Percentiles rank a stretch among this genome's conserved stretches.
phyloP scores from a whole-genome alignment of 2,329 filamentous ascomycete genomes.

The Corynespora cassiicola region DNA sequence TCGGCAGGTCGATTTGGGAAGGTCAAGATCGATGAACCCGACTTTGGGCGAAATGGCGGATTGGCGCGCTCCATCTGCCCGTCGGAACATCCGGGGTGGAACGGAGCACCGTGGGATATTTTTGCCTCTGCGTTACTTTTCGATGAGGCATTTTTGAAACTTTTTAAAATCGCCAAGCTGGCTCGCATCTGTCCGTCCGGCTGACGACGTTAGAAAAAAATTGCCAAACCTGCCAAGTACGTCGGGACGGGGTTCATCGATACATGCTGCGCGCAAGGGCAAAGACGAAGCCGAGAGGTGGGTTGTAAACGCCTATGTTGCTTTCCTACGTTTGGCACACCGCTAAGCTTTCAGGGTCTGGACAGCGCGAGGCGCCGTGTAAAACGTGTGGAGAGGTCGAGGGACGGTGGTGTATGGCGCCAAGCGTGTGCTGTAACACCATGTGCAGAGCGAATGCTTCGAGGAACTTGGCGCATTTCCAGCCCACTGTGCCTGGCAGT shows the following conservation, averaged over 20 bases:
- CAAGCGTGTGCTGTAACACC: slow-evolving; percentile 7
- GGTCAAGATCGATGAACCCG: background rate
- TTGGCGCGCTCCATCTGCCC: slow-evolving; percentile 1
- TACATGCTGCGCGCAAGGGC: background rate
- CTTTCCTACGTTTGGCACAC: background rate
- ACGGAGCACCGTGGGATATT: background rate
- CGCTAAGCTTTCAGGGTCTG: slow-evolving; percentile 1
- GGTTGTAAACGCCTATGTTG: background rate
- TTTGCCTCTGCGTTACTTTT: no score
- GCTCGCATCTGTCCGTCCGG: slow-evolving; percentile 10
- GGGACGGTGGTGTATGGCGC: background rate
- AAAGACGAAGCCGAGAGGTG: background rate
- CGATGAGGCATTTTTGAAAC: background rate
- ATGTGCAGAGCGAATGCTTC: slow-evolving; percentile 7
- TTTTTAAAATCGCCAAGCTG: slow-evolving; percentile 6
- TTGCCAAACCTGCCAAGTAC: slow-evolving; percentile 15
- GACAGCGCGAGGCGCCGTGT: background rate
- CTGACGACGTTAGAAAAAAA: slow-evolving; percentile 11
- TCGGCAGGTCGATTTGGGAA: background rate
- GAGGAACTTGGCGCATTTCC: slow-evolving; percentile 4
- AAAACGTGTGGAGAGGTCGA: background rate
- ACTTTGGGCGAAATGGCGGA: background rate
- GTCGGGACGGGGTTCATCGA: background rate
- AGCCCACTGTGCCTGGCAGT: background rate
- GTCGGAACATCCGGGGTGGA: background rate